A percentile compares a stretch with the other conserved stretches of the same genome.
Evolutionary conservation across 305 asterid genomes (phyloP).

Genomic region (Fraxinus angustifolia): DNA sequence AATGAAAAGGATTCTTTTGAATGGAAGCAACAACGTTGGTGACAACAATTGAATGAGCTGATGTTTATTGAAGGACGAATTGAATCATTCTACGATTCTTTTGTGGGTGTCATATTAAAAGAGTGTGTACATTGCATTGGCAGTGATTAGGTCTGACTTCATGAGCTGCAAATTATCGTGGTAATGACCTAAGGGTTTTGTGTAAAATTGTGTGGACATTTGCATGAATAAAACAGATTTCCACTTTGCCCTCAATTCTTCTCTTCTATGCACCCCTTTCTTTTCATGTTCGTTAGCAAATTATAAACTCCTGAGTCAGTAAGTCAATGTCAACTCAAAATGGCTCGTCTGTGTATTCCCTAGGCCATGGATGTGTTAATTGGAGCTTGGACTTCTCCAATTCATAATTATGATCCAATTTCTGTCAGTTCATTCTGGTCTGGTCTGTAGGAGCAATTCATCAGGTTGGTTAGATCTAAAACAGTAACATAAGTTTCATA

Average conservation of each 20-base stretch:
- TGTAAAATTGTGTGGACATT: not conserved
- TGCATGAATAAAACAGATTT: not conserved
- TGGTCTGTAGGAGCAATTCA: not conserved
- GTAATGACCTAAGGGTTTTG: not conserved
- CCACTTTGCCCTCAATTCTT: not conserved
- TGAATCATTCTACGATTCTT: not conserved
- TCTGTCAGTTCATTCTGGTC: not conserved
- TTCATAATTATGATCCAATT: not conserved
- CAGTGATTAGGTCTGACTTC: not conserved
- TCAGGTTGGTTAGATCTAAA: not conserved
- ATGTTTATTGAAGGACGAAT: not conserved
- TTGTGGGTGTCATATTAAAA: not conserved
- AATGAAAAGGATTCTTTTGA: constrained; percentile 38
- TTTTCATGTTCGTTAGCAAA: not conserved
- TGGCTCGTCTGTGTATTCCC: not conserved
- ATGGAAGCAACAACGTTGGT: not conserved
- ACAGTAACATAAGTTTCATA: not conserved
- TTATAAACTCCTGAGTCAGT: not conserved
- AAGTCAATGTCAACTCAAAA: not conserved
- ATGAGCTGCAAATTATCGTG: not conserved
- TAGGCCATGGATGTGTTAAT: constrained; percentile 10
- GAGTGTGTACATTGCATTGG: not conserved
- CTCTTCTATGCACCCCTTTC: not conserved
- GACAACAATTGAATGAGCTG: constrained; percentile 16
- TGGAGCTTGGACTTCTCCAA: not conserved